These are phyloP conservation scores for Thermomucor indicae-seudaticae DNA, from an alignment of 371 early-diverging fungal genomes.

Conservation along the genomic window DNA sequence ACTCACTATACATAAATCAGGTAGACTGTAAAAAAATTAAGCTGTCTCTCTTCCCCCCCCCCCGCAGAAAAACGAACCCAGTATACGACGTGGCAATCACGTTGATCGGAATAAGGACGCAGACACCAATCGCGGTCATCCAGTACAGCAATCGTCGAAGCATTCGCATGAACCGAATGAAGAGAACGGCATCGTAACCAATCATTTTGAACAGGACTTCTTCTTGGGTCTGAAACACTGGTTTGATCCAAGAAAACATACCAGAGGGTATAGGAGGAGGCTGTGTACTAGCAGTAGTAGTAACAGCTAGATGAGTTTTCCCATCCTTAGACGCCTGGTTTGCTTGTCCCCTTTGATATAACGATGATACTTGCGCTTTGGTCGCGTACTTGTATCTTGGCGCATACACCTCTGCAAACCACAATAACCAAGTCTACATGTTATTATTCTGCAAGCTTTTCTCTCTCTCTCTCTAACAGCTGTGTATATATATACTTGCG, in stretches of 20 bases:
- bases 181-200: slow-evolving; percentile 76
- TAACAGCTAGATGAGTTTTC: too few species aligned
- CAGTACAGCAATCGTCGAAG: slow-evolving; percentile 53
- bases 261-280: slow-evolving; percentile 59
- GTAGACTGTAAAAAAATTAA: background rate
- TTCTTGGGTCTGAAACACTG: slow-evolving; percentile 59
- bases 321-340: too few species aligned
- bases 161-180: slow-evolving; percentile 70
- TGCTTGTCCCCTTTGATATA: background rate
- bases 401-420: slow-evolving; percentile 43
- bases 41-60: background rate
- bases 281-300: slow-evolving; percentile 23
- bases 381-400: slow-evolving; percentile 43
- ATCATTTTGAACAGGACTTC: slow-evolving; percentile 58
- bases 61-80: slow-evolving; percentile 33
- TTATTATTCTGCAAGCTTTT: background rate
- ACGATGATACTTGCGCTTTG: slow-evolving; percentile 30
- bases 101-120: slow-evolving; percentile 61
- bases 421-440: background rate
- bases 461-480: background rate
- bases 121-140: slow-evolving; percentile 57
- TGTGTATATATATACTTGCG: slow-evolving; percentile 21
- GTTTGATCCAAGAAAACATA: slow-evolving; percentile 63
- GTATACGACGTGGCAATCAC: slow-evolving; percentile 50
- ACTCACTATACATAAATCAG: slow-evolving; percentile 21